Evolutionary conservation across 768 basidiomycete species (phyloP), one percentile per base, ranked within the genome.

Genomic region (Mycena chlorophos): DNA sequence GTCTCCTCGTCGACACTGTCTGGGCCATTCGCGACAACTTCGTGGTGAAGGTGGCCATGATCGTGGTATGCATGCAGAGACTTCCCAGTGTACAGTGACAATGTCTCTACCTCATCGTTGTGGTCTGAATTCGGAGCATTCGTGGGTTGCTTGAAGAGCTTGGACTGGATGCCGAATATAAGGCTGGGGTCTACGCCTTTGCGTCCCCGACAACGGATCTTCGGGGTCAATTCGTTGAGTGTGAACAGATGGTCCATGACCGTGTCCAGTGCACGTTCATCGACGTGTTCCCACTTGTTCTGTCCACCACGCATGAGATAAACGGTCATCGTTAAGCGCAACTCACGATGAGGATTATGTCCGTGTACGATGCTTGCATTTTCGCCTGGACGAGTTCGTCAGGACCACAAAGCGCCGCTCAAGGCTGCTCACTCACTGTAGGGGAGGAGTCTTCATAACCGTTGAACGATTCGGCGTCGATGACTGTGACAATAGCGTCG

Each of bases 301-400:
- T 92, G 64, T 6, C 13, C 48, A 34, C 42, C n/a, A 23, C 34
- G 6, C 25, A 39, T 31, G 42, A 49, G n/a, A 23, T 51, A 31
- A 13, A 23, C 19, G 12, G 37, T 8, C 13, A 37, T 1, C 26
- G n/a, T 51, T 4, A 26, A 55, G 3, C n/a, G 19, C 4, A 13
- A 77, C 86, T 56, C 56, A 91, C 90, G 51, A 98, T 82, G 26
- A 98, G 75, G 54, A 98, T 84, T 34, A 95, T 78, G 68, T 98
- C 95, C 3, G 94, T 94, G 68, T 96, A 98, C 66, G 88, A 89
- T n/a, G 95, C 91, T 74, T 92, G 87, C 87, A 96, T 93, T 68
- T 84, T 91, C 20, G 94, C 94, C 60, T 62, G 28, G 37, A 3
- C 39, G 29, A 42, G 13, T 28, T 22, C n/a, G n/a, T n/a, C n/a